Conservation (phyloP, 176 grass and related monocot genomes). For the Oryza meyeriana region DNA sequence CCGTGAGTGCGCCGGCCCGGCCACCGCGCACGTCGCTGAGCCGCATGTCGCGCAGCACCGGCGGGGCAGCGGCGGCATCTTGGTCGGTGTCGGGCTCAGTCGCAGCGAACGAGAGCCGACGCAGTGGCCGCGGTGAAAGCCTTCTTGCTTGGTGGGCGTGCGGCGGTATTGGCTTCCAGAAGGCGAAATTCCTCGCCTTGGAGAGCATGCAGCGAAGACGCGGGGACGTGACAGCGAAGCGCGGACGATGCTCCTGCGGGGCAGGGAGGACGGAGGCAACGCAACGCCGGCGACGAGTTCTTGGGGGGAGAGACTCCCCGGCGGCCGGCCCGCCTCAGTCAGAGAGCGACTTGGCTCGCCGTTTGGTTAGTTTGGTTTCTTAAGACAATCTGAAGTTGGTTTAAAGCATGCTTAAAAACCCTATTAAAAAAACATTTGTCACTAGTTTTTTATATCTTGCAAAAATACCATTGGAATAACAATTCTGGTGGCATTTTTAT, state of each 20-base stretch:
- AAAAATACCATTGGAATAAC: no score
- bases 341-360: no score
- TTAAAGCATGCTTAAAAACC: background rate
- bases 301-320: background rate
- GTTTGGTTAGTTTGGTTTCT: no score
- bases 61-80: background rate
- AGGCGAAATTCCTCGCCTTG: background rate
- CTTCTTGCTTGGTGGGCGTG: background rate
- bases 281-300: background rate
- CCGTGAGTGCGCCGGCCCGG: background rate
- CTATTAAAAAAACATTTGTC: no score
- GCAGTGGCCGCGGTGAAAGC: background rate
- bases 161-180: background rate
- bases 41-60: background rate
- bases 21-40: background rate
- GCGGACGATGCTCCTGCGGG: background rate
- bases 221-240: background rate
- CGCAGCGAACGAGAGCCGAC: background rate
- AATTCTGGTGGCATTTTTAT: no score
- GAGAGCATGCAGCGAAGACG: conserved; percentile 15
- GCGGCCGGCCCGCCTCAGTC: background rate
- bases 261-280: background rate
- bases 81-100: background rate
- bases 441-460: no score
- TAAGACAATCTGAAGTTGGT: no score